Base-by-base conservation (phyloP, 169 alveolate species). In the Babesia microti region DNA sequence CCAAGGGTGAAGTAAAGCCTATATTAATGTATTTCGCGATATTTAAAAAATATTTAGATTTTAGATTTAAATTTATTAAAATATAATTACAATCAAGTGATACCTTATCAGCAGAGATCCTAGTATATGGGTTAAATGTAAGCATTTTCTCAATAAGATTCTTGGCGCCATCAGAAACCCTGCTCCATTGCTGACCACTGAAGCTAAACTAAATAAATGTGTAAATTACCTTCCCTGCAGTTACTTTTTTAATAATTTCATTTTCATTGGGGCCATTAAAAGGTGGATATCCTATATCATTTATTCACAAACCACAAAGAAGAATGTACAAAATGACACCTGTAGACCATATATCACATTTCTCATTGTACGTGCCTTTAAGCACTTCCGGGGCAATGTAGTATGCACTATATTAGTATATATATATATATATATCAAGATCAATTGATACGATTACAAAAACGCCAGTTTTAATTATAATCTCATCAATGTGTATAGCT, bases 311-410 rank as follows among this genome's bases (percentile, higher is more conserved):
- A 60, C 81, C 93, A 22, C 87, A 80, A 3, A 87, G 80, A 7
- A 87, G 73, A 26, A 87, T 85, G 58, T 87, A 87, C 11, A 87
- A 66, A 14, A 87, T 87, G 23, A 87, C 94, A 2, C 94, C 94
- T 12, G 75, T 69, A 23, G 91, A 79, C 94, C 94, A 87, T 15
- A 87, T 72, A 57, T 87, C 94, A 47, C 94, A 87, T 72, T 83
- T 85, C 45, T 81, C 89, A 50, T 84, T 90, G 69, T 87, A 87
- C 15, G 83, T 68, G 12, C 91, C 91, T 58, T 78, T 81, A 22
- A 87, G 68, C 22, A 87, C 93, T 44, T 87, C 94, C 6, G 94
- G 94, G 21, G 94, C 94, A 37, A 87, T 86, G 74, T 86, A 86
- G 57, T 86, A 85, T 4, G 94, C 94, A 11, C 78, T 68, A 30